phyloP scores from a whole-genome alignment of 306 rosid species.

The Vigna reflexopilosa region DNA sequence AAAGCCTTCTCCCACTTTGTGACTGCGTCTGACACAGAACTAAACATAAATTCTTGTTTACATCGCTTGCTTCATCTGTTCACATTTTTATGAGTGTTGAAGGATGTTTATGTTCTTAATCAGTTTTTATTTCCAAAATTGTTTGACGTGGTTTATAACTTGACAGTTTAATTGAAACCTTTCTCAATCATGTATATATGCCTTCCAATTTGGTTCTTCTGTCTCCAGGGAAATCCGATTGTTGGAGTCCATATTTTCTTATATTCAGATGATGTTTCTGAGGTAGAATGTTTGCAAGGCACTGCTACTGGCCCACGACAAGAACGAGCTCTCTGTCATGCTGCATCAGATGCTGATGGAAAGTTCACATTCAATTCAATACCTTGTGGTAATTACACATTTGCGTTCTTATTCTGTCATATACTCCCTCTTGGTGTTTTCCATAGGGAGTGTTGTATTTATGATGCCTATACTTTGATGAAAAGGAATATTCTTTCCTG shows the following conservation, averaged over 20 bases:
- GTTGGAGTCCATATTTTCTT: slow-evolving; percentile 90
- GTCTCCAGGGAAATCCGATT: slow-evolving; percentile 89
- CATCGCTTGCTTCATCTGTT: slow-evolving; percentile 29
- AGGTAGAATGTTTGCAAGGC: slow-evolving; percentile 93
- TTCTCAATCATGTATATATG: slow-evolving; percentile 30
- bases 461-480: slow-evolving; percentile 25
- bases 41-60: slow-evolving; percentile 40
- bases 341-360: slow-evolving; percentile 88
- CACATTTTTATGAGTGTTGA: slow-evolving; percentile 22
- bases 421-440: slow-evolving; percentile 4
- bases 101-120: slow-evolving; percentile 37
- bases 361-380: slow-evolving; percentile 76
- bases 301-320: slow-evolving; percentile 66
- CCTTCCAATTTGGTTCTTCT: slow-evolving; percentile 35
- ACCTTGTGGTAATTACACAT: slow-evolving; percentile 84
- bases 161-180: slow-evolving; percentile 1
- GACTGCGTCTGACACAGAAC: slow-evolving; percentile 4
- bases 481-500: slow-evolving; percentile 16
- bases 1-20: not conserved
- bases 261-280: slow-evolving; percentile 81
- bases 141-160: slow-evolving; percentile 28
- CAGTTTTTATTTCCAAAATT: slow-evolving; percentile 27
- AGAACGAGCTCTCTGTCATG: slow-evolving; percentile 81
- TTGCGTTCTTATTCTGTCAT: slow-evolving; percentile 33
- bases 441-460: slow-evolving; percentile 31